Evolutionary conservation across 352 stramenopile genomes (phyloP).

Genomic region (Phytophthora cactorum): DNA sequence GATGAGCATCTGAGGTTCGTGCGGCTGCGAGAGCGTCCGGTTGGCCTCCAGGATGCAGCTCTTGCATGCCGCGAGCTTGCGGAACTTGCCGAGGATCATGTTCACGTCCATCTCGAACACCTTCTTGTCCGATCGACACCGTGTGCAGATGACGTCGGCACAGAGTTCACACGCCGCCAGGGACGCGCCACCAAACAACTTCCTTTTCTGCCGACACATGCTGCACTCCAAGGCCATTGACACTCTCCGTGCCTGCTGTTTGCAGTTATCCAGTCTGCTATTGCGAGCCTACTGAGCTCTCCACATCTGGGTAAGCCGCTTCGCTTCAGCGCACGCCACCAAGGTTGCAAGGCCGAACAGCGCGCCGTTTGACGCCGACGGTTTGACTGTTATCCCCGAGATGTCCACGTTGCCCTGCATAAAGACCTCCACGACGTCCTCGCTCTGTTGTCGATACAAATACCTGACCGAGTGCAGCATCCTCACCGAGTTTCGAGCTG

Average conservation of each 20-base stretch:
- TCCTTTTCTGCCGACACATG: conserved; percentile 46
- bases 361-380: no score
- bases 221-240: conserved; percentile 36
- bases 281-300: conserved; percentile 17
- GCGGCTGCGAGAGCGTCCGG: conserved; percentile 19
- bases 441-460: no score
- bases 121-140: conserved; percentile 40
- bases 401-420: no score
- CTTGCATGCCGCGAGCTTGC: no score
- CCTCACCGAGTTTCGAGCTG: conserved; percentile 11
- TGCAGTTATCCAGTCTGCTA: conserved; percentile 18
- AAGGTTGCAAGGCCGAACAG: no score
- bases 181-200: conserved; percentile 32
- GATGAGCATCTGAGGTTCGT: conserved; percentile 20
- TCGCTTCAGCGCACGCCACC: no score
- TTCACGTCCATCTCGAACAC: conserved; percentile 41
- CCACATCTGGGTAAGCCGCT: conserved; percentile 8
- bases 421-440: no score
- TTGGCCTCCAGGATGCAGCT: conserved; percentile 7
- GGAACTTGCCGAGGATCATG: not conserved
- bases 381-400: no score
- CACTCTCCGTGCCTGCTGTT: conserved; percentile 10
- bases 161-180: conserved; percentile 43
- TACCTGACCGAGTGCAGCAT: not conserved
- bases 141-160: conserved; percentile 31